These are phyloP conservation scores for Peronospora belbahrii DNA, from an alignment of 352 stramenopile species.

Conservation along the genomic window DNA sequence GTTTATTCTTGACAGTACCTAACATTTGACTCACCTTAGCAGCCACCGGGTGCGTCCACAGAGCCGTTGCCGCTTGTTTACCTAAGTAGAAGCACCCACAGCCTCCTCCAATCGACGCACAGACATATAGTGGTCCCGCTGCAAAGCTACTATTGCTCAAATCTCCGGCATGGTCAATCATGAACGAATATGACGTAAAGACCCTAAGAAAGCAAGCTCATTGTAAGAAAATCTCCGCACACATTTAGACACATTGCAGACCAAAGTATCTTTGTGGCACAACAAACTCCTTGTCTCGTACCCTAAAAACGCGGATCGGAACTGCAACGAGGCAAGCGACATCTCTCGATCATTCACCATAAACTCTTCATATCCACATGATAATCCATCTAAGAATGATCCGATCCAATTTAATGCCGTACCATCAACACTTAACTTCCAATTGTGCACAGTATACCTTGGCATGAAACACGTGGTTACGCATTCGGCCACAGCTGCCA, in stretches of 20 bases:
- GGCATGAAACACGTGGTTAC: conserved; percentile 75
- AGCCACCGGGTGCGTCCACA: conserved; percentile 10
- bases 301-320: conserved; percentile 72
- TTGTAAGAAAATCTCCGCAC: no score
- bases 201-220: conserved; percentile 31
- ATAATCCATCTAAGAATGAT: conserved; percentile 65
- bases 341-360: conserved; percentile 18
- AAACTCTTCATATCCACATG: conserved; percentile 52
- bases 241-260: no score
- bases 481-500: conserved; percentile 64
- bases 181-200: conserved; percentile 86
- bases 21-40: conserved; percentile 6
- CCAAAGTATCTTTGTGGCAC: no score
- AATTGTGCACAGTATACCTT: conserved; percentile 31
- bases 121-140: conserved; percentile 56
- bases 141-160: conserved; percentile 36
- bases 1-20: conserved; percentile 15
- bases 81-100: conserved; percentile 55
- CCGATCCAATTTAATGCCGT: conserved; percentile 69
- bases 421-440: conserved; percentile 50
- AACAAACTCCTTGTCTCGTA: conserved; percentile 12
- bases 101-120: conserved; percentile 35
- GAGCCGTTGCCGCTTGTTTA: conserved; percentile 19
- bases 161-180: conserved; percentile 78
- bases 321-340: conserved; percentile 49